Percentiles rank a stretch among this genome's conserved stretches.
Evolutionary conservation across 169 alveolate genomes (phyloP).

Genomic region (Eimeria sp.): DNA sequence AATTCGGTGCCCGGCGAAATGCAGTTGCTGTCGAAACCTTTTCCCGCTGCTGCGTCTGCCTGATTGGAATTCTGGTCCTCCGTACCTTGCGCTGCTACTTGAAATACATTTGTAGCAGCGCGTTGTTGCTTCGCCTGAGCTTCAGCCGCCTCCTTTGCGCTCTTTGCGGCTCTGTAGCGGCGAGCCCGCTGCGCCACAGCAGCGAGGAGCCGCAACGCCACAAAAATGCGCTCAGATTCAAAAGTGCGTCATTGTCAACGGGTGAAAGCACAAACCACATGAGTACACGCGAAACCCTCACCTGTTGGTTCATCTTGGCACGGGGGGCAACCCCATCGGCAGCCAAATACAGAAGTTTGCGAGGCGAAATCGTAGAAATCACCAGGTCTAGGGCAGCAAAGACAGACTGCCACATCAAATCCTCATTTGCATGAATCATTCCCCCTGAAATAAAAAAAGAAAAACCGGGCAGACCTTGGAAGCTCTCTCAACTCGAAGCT

Average conservation of each 20-base stretch:
- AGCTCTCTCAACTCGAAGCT: neutral
- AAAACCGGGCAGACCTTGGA: neutral
- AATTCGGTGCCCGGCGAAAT: conserved; percentile 99
- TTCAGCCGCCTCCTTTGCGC: conserved; percentile 65
- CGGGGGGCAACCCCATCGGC: conserved; percentile 99
- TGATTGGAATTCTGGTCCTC: neutral
- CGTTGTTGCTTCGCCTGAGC: conserved; percentile 50
- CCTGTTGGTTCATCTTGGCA: conserved; percentile 99
- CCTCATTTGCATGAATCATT: conserved; percentile 70
- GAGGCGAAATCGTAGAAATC: conserved; percentile 97
- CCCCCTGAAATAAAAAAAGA: conserved; percentile 33
- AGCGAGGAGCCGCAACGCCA: neutral
- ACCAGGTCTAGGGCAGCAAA: conserved; percentile 85
- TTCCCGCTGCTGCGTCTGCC: neutral
- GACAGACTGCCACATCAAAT: conserved; percentile 74
- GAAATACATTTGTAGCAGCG: conserved; percentile 16
- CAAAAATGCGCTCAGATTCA: neutral
- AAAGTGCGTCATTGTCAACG: too few relatives aligned
- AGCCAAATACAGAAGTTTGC: conserved; percentile 93
- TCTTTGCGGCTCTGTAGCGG: conserved; percentile 83
- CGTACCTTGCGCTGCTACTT: neutral
- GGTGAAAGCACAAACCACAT: neutral
- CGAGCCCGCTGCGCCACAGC: conserved; percentile 77
- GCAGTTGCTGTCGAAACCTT: conserved; percentile 97
- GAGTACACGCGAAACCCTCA: neutral